phyloP scores from a whole-genome alignment of 257 asterid species.

The Capsicum baccatum region DNA sequence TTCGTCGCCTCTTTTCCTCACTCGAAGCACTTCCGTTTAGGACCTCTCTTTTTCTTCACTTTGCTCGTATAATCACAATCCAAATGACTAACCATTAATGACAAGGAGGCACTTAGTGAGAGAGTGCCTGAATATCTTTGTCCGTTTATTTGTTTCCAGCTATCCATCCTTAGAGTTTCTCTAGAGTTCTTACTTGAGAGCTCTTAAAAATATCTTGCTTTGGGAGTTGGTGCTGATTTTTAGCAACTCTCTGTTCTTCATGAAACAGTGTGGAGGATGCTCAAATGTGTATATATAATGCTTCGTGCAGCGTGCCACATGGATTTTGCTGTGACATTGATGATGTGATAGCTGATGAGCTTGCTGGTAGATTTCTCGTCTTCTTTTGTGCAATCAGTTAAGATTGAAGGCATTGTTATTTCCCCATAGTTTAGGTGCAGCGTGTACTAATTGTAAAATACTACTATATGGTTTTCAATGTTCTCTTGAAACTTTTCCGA shows the following conservation, averaged over 20 bases:
- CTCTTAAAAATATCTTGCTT: neutral
- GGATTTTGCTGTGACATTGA: slow-evolving; percentile 95
- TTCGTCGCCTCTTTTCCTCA: neutral
- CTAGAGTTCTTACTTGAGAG: neutral
- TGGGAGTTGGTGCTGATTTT: slow-evolving; percentile 22
- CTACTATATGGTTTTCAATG: neutral
- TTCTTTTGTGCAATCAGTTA: slow-evolving; percentile 1
- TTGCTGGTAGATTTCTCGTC: slow-evolving; percentile 53
- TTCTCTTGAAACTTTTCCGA: neutral
- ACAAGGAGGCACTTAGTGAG: neutral
- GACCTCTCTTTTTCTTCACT: neutral
- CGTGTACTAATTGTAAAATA: neutral
- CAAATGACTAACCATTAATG: neutral
- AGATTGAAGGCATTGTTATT: neutral
- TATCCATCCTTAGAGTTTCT: neutral
- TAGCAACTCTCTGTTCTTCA: slow-evolving; percentile 17
- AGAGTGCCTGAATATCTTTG: neutral
- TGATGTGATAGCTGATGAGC: slow-evolving; percentile 56
- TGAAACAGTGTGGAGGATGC: slow-evolving; percentile 73
- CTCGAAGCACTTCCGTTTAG: neutral
- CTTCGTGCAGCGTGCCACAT: slow-evolving; percentile 58
- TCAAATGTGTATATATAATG: slow-evolving; percentile 84
- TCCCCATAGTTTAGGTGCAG: neutral
- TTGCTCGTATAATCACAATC: neutral
- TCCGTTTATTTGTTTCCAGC: neutral